phyloP scores from a whole-genome alignment of 2,329 filamentous ascomycete genomes.

The Penicillium sp. region DNA sequence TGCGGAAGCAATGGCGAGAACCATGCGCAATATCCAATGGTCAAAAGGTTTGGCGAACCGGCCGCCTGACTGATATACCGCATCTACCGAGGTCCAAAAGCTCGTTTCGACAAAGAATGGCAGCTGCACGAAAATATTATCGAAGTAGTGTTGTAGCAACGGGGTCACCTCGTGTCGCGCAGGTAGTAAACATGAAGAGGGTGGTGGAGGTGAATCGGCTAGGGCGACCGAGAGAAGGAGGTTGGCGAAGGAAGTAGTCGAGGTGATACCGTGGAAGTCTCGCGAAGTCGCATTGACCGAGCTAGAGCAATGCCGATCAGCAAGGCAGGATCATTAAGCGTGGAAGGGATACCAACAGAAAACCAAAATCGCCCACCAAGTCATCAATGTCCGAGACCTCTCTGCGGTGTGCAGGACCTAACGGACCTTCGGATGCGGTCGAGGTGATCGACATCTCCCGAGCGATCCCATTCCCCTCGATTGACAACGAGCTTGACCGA shows the following conservation, averaged over 20 bases:
- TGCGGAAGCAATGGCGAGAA: conserved; percentile 75
- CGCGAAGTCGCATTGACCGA: conserved; percentile 91
- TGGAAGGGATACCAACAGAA: conserved; percentile 59
- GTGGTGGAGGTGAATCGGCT: conserved; percentile 66
- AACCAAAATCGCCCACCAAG: conserved; percentile 89
- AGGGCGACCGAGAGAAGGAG: conserved; percentile 79
- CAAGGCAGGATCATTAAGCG: background rate
- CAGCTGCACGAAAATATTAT: conserved; percentile 73
- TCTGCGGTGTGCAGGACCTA: conserved; percentile 47
- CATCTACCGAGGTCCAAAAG: conserved; percentile 74
- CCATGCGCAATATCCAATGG: conserved; percentile 83
- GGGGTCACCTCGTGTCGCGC: conserved; percentile 63
- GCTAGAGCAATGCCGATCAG: conserved; percentile 44
- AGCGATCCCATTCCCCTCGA: conserved; percentile 27
- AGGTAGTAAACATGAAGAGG: conserved; percentile 61
- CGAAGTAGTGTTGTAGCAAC: conserved; percentile 78
- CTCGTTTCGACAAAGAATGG: conserved; percentile 79
- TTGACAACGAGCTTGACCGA: conserved; percentile 30
- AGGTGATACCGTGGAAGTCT: conserved; percentile 85
- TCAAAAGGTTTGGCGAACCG: conserved; percentile 64
- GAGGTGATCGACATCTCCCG: conserved; percentile 39
- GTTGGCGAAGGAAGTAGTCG: conserved; percentile 87
- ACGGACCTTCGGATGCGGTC: conserved; percentile 26
- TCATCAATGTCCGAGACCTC: conserved; percentile 88
- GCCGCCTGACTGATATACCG: conserved; percentile 69